phyloP scores from a whole-genome alignment of 2,329 filamentous ascomycete species.

The Xenoacremonium recifei region DNA sequence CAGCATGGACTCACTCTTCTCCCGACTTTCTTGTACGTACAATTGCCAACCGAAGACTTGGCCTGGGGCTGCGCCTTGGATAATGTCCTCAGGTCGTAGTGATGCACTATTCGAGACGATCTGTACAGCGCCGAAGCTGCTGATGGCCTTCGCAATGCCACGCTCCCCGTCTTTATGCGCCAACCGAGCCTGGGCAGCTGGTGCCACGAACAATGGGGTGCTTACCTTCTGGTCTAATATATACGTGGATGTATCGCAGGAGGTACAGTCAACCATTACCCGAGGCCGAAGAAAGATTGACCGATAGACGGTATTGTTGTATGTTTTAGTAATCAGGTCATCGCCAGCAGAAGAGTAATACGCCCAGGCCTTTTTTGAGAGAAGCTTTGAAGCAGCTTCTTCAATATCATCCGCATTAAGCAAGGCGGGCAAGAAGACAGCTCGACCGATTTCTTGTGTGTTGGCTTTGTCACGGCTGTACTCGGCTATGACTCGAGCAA shows the following conservation, averaged over 20 bases:
- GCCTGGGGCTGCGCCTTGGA: constrained; percentile 19
- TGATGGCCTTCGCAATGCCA: constrained; percentile 49
- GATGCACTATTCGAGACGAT: constrained; percentile 65
- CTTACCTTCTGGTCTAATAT: constrained; percentile 52
- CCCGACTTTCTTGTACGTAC: constrained; percentile 57
- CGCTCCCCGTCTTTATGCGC: constrained; percentile 62
- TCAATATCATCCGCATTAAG: background rate
- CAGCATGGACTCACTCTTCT: constrained; percentile 34
- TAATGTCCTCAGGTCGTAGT: constrained; percentile 54
- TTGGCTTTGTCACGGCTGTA: background rate
- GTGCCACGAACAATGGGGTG: constrained; percentile 60
- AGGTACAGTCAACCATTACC: constrained; percentile 76
- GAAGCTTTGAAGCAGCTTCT: background rate
- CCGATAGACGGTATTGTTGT: constrained; percentile 72
- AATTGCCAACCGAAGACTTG: constrained; percentile 60
- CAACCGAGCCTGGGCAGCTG: constrained; percentile 60
- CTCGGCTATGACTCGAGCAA: background rate
- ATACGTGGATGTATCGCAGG: constrained; percentile 67
- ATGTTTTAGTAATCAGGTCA: constrained; percentile 70
- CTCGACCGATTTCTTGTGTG: background rate
- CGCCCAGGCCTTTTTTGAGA: constrained; percentile 26
- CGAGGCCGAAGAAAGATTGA: constrained; percentile 76
- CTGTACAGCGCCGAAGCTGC: constrained; percentile 57
- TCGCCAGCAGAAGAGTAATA: constrained; percentile 86
- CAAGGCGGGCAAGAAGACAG: background rate